phyloP scores from a whole-genome alignment of 75 land plant genomes.

The Azolla pinnata region DNA sequence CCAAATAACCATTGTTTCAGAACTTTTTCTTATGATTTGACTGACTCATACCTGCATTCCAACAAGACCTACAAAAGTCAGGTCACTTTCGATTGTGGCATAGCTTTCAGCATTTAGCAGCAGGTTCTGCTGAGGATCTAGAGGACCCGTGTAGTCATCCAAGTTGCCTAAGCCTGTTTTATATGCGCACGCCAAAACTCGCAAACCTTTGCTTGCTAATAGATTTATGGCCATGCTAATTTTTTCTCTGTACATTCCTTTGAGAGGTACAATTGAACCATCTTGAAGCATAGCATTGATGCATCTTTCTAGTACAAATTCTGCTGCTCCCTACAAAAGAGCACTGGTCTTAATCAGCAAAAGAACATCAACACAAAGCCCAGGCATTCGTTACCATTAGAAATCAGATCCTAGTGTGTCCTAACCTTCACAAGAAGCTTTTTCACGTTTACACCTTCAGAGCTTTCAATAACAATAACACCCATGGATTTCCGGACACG shows the following conservation, averaged over 20 bases:
- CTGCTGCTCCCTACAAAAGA: slow-evolving; percentile 29
- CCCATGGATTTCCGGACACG: slow-evolving; percentile 92
- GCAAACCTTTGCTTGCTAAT: slow-evolving; percentile 21
- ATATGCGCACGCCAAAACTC: slow-evolving; percentile 25
- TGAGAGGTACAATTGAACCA: slow-evolving; percentile 23
- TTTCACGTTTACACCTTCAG: slow-evolving; percentile 25
- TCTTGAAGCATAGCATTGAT: slow-evolving; percentile 25
- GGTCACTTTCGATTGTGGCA: slow-evolving; percentile 18
- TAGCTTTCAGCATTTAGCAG: slow-evolving; percentile 21
- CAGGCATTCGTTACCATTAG: too few species aligned
- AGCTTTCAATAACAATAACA: slow-evolving; percentile 51
- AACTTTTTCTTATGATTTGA: too few species aligned
- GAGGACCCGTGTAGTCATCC: slow-evolving; percentile 21
- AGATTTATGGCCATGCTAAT: slow-evolving; percentile 18
- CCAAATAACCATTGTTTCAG: too few species aligned
- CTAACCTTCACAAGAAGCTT: slow-evolving; percentile 75
- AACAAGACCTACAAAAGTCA: slow-evolving; percentile 24
- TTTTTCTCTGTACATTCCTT: slow-evolving; percentile 15
- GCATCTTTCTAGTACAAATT: slow-evolving; percentile 31
- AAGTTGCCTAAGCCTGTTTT: slow-evolving; percentile 18
- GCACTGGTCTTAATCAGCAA: too few species aligned
- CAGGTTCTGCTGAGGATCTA: slow-evolving; percentile 19
- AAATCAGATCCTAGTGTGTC: too few species aligned
- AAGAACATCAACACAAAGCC: too few species aligned
- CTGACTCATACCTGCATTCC: slow-evolving; percentile 24